phyloP scores from a whole-genome alignment of 225 moss, liverwort and hornwort species.

The Bryoerythrophyllum caledonicum region DNA sequence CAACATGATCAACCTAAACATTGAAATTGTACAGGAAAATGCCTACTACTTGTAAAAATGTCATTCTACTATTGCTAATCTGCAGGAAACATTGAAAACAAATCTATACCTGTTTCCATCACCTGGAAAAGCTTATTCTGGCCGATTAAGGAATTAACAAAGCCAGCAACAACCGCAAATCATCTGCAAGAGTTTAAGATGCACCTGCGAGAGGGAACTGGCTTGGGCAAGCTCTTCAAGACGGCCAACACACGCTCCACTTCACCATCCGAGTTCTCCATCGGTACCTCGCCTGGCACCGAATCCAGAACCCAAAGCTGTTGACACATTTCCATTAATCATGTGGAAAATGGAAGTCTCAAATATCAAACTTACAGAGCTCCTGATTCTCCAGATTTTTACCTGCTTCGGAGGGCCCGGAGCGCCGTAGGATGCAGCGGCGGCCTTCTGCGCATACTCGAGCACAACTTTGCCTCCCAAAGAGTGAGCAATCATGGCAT shows the following conservation, averaged over 20 bases:
- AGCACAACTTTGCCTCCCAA: slow-evolving; percentile 92
- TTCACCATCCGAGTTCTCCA: slow-evolving; percentile 61
- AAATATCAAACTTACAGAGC: neutral
- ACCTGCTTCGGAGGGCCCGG: slow-evolving; percentile 83
- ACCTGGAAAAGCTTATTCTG: too few species aligned
- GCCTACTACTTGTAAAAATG: too few species aligned
- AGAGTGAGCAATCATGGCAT: slow-evolving; percentile 87
- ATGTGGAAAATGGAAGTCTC: slow-evolving; percentile 23
- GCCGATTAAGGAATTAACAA: neutral
- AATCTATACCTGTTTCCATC: too few species aligned
- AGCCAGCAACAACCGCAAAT: neutral
- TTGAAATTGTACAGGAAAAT: too few species aligned
- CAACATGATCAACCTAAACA: too few species aligned
- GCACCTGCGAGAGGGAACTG: slow-evolving; percentile 86
- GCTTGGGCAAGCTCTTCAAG: slow-evolving; percentile 72
- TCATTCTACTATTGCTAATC: too few species aligned
- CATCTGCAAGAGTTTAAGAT: neutral
- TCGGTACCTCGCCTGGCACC: slow-evolving; percentile 68
- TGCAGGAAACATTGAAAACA: too few species aligned
- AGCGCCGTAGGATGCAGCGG: slow-evolving; percentile 61
- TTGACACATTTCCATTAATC: slow-evolving; percentile 63
- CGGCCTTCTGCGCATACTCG: slow-evolving; percentile 68
- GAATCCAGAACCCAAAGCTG: slow-evolving; percentile 99
- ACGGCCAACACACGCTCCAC: slow-evolving; percentile 79
- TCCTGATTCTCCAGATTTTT: neutral